Percentiles rank a stretch among this genome's conserved stretches.
These are phyloP conservation scores for Candida piceae DNA, from an alignment of 805 yeast genomes.

Conservation along the genomic window DNA sequence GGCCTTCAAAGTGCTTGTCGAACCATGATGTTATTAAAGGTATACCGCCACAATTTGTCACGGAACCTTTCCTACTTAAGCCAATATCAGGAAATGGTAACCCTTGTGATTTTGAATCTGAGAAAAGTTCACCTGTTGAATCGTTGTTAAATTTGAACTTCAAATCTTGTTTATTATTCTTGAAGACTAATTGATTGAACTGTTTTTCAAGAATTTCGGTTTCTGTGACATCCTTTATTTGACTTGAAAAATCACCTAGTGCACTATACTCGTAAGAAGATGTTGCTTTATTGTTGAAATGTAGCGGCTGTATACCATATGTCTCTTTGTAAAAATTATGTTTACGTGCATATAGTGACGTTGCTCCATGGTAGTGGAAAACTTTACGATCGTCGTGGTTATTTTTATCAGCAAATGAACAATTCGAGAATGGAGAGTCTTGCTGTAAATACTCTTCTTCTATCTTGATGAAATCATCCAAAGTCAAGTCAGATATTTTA, in stretches of 20 bases:
- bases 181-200: neutral
- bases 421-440: neutral
- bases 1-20: slow-evolving; percentile 12
- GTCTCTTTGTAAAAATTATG: neutral
- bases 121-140: neutral
- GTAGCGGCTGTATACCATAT: neutral
- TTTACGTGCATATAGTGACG: neutral
- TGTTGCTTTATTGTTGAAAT: neutral
- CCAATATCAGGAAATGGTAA: slow-evolving; percentile 17
- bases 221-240: neutral
- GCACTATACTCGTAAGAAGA: neutral
- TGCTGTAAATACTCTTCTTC: neutral
- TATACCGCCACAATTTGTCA: slow-evolving; percentile 28
- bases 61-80: slow-evolving; percentile 20
- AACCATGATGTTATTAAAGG: slow-evolving; percentile 26
- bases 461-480: no score
- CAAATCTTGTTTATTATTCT: slow-evolving; percentile 3
- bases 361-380: neutral
- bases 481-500: no score
- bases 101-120: slow-evolving; percentile 2
- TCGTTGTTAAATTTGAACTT: slow-evolving; percentile 18
- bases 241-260: neutral
- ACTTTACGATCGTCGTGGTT: neutral
- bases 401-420: neutral
- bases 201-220: neutral